Evolutionary conservation across 768 basidiomycete genomes (phyloP), one percentile per base, ranked within the genome.

Genomic region (Boletus fagicola): DNA sequence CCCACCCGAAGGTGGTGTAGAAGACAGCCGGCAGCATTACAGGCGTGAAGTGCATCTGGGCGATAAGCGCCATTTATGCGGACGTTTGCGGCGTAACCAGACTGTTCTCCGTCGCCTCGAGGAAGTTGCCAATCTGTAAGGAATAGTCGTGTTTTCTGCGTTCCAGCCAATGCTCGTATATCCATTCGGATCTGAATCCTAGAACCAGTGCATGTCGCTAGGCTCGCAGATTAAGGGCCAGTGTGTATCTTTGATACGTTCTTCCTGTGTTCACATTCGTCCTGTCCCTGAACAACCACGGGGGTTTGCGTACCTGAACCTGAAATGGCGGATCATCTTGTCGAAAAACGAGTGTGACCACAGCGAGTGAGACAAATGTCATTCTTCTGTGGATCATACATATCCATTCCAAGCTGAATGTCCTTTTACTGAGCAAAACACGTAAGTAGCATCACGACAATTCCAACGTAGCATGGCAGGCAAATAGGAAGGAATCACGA

Each of bases 381-480:
- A 62, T 65, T 55, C 24, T 51, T 38, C 24, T 22, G 26, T 10
- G 15, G 50, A 33, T 42, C 31, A 48, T 54, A 60, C 47, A 56
- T 46, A 39, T 51, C 30, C 44, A 15, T 50, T 11, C 51, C 4
- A 31, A 56, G 31, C 18, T 5, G n/a, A 53, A 50, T 15, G 4
- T 18, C 28, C 18, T 52, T 36, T 54, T 33, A 15, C 38, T 18
- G 48, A 53, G 18, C 35, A 46, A 36, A 56, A 24, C 28, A 33
- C 15, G 11, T 18, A 26, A 36, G 36, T 12, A 50, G 20, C 1
- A 54, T 26, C 48, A 6, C 11, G 11, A 33, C 11, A 24, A 13
- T 33, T 22, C 36, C 39, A 36, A 35, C n/a, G 16, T 4, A 28
- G 5, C 58, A 0, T 9, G 39, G 16, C 18, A 20, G 20, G 46